Evolutionary conservation across 2,329 filamentous ascomycete genomes (phyloP).

Genomic region (Fusarium solani-melongenae): DNA sequence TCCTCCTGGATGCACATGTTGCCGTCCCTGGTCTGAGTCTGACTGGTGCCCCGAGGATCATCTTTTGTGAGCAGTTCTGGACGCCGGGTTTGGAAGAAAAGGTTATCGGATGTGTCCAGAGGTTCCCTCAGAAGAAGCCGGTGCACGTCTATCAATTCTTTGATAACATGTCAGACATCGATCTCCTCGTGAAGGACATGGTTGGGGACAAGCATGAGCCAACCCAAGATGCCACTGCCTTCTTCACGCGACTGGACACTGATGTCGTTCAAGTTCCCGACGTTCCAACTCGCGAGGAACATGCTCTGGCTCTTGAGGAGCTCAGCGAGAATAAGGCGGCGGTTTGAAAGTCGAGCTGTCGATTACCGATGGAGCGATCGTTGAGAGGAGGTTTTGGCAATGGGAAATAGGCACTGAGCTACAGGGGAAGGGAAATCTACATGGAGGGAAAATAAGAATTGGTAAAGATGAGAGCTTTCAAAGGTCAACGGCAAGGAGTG

Average conservation of each 20-base stretch:
- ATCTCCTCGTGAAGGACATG: background rate
- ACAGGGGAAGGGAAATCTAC: background rate
- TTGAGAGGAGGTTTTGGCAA: background rate
- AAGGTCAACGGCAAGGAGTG: background rate
- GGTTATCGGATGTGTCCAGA: background rate
- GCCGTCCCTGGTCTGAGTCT: background rate
- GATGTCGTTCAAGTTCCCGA: background rate
- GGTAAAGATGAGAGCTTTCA: background rate
- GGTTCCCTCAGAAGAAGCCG: background rate
- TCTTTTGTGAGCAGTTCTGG: background rate
- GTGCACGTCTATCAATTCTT: background rate
- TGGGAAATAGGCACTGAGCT: background rate
- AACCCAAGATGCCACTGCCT: background rate
- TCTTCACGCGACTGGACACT: background rate
- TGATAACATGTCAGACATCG: background rate
- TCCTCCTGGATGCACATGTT: background rate
- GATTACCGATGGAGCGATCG: background rate
- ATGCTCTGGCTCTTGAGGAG: background rate
- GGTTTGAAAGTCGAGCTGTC: background rate
- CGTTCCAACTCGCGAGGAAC: background rate
- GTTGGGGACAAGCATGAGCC: background rate
- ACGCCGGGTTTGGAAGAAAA: background rate
- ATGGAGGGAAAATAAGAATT: background rate
- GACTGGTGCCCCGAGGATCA: background rate
- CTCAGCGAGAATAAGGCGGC: background rate